Percentiles rank a stretch among this genome's conserved stretches.
Conservation (phyloP, 2,329 filamentous ascomycete species). For the Ceratocystis ficicola region DNA sequence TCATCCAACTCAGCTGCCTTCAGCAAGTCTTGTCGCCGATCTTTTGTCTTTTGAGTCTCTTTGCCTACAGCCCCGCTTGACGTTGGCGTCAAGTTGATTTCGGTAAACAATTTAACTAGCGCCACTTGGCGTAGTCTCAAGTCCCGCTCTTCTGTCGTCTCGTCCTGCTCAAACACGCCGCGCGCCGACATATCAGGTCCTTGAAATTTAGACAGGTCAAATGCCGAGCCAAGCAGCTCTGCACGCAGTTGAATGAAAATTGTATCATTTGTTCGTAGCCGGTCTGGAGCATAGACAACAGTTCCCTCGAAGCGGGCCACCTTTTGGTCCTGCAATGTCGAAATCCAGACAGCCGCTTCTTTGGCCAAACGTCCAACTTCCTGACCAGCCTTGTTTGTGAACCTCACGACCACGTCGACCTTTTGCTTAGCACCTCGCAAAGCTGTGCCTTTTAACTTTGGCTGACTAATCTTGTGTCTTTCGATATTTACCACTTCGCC, state of each 20-base stretch:
- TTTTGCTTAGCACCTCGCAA: slow-evolving; percentile 49
- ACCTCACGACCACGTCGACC: slow-evolving; percentile 79
- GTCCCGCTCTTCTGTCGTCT: slow-evolving; percentile 73
- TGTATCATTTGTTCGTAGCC: slow-evolving; percentile 78
- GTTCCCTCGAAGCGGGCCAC: slow-evolving; percentile 77
- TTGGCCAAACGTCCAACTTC: slow-evolving; percentile 82
- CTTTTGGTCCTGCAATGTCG: slow-evolving; percentile 78
- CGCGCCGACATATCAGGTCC: slow-evolving; percentile 29
- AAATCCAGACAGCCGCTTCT: slow-evolving; percentile 83
- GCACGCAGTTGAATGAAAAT: slow-evolving; percentile 81
- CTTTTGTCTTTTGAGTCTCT: slow-evolving; percentile 36
- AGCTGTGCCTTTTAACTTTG: slow-evolving; percentile 28
- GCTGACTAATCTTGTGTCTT: slow-evolving; percentile 49
- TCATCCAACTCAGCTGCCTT: slow-evolving; percentile 83
- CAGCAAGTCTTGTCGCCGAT: slow-evolving; percentile 72
- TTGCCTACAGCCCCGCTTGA: slow-evolving; percentile 54
- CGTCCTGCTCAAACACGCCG: slow-evolving; percentile 69
- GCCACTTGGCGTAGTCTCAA: slow-evolving; percentile 75
- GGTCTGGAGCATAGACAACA: slow-evolving; percentile 81
- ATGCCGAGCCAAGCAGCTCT: slow-evolving; percentile 57
- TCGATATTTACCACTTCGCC: slow-evolving; percentile 80
- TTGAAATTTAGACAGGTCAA: slow-evolving; percentile 31
- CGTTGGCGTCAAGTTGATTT: slow-evolving; percentile 70
- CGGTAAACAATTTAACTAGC: slow-evolving; percentile 76
- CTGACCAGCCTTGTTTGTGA: slow-evolving; percentile 64